Conservation (phyloP, 1,284 basidiomycete species). For the Bjerkandera adusta region DNA sequence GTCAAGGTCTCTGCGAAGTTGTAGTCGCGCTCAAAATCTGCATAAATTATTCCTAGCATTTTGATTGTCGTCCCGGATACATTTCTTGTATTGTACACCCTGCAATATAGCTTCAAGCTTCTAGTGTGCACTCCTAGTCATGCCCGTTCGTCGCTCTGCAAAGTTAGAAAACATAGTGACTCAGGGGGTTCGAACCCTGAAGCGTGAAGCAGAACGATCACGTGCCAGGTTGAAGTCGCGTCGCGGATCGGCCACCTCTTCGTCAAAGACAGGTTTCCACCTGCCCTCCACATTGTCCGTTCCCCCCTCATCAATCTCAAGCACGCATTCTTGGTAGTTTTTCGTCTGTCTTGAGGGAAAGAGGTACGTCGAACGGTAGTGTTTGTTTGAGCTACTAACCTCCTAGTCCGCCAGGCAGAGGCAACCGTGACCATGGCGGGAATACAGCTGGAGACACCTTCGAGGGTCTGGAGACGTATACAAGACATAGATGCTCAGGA, state of each 20-base stretch:
- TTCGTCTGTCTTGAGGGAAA: not conserved
- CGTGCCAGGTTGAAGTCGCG: slow-evolving; percentile 3
- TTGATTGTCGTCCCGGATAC: too few species aligned
- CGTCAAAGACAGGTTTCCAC: not conserved
- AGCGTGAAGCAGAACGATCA: slow-evolving; percentile 5
- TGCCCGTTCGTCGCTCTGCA: too few species aligned
- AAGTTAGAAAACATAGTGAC: too few species aligned
- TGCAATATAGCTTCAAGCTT: too few species aligned
- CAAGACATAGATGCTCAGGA: slow-evolving; percentile 65
- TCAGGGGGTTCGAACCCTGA: too few species aligned
- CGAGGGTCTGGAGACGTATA: slow-evolving; percentile 76
- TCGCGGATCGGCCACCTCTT: not conserved
- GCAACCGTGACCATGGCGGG: slow-evolving; percentile 24
- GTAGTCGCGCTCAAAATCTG: too few species aligned
- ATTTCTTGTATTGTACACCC: too few species aligned
- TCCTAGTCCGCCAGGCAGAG: not conserved
- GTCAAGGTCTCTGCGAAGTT: slow-evolving; percentile 42
- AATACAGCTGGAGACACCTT: slow-evolving; percentile 71
- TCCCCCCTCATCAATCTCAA: not conserved
- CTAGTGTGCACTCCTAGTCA: too few species aligned
- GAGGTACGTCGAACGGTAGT: not conserved
- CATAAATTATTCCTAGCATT: too few species aligned
- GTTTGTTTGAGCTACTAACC: not conserved
- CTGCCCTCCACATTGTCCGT: not conserved
- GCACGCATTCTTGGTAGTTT: not conserved